Evolutionary conservation across 2,329 filamentous ascomycete genomes (phyloP).

Genomic region (Fusarium sp.): DNA sequence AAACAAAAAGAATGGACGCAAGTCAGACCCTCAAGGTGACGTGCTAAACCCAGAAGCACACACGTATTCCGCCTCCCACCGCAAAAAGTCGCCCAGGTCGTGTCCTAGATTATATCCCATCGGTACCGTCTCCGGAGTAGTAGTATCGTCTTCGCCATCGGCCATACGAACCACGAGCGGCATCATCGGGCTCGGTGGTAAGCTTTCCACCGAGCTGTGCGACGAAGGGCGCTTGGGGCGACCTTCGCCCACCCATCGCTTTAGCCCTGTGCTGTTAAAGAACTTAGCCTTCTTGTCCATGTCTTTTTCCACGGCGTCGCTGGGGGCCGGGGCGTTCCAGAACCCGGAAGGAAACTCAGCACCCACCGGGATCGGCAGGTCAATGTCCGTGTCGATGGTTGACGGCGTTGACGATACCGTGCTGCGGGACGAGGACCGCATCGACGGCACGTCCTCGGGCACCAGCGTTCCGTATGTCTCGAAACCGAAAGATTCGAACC

Average conservation of each 20-base stretch:
- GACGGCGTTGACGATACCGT: slow-evolving; percentile 44
- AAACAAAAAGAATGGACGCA: slow-evolving; percentile 2
- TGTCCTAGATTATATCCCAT: slow-evolving; percentile 72
- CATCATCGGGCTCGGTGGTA: slow-evolving; percentile 64
- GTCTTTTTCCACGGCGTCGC: slow-evolving; percentile 36
- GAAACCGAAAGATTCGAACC: slow-evolving; percentile 65
- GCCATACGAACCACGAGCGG: slow-evolving; percentile 56
- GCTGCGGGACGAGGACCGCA: slow-evolving; percentile 40
- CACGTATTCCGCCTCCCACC: slow-evolving; percentile 66
- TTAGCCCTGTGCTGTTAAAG: slow-evolving; percentile 46
- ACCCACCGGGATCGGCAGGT: slow-evolving; percentile 53
- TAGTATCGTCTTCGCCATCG: slow-evolving; percentile 47
- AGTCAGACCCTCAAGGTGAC: slow-evolving; percentile 15
- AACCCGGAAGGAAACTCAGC: slow-evolving; percentile 50
- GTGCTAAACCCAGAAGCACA: slow-evolving; percentile 49
- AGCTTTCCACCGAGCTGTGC: slow-evolving; percentile 49
- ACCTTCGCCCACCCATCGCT: slow-evolving; percentile 53
- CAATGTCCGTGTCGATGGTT: slow-evolving; percentile 47
- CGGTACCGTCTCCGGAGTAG: slow-evolving; percentile 52
- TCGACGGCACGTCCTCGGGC: slow-evolving; percentile 35
- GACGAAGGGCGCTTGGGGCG: slow-evolving; percentile 47
- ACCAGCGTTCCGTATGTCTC: slow-evolving; percentile 56
- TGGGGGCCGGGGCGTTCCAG: slow-evolving; percentile 46
- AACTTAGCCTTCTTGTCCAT: slow-evolving; percentile 48
- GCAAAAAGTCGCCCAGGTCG: slow-evolving; percentile 69